Evolutionary conservation across 2,329 filamentous ascomycete genomes (phyloP).

Genomic region (Cadophora sp.): DNA sequence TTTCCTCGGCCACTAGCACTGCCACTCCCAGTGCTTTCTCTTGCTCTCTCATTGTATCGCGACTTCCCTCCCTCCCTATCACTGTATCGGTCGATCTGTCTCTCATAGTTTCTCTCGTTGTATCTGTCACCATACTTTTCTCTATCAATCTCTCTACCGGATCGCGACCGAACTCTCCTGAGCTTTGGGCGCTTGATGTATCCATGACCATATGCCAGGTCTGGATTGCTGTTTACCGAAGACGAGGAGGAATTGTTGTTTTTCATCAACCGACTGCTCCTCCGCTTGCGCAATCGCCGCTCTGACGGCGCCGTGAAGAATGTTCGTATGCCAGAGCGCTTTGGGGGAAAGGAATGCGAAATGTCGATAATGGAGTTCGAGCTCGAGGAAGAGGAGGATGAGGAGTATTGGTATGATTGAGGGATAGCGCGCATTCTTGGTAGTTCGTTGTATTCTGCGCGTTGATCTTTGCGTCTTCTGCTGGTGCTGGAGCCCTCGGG

Average conservation of each 20-base stretch:
- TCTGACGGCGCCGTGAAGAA: slow-evolving; percentile 70
- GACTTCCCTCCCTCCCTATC: slow-evolving; percentile 22
- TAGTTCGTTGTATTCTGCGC: slow-evolving; percentile 32
- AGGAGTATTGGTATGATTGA: slow-evolving; percentile 29
- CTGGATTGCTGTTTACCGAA: slow-evolving; percentile 63
- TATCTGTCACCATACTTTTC: slow-evolving; percentile 31
- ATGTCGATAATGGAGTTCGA: slow-evolving; percentile 62
- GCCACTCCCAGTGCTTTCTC: slow-evolving; percentile 30
- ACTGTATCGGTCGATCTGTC: slow-evolving; percentile 24
- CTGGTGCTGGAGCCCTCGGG: slow-evolving; percentile 31
- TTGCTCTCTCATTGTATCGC: slow-evolving; percentile 19
- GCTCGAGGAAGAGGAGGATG: slow-evolving; percentile 37
- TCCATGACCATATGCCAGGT: slow-evolving; percentile 71
- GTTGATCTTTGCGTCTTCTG: slow-evolving; percentile 26
- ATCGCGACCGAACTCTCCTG: slow-evolving; percentile 37
- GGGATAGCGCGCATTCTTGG: slow-evolving; percentile 32
- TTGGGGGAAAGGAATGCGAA: slow-evolving; percentile 59
- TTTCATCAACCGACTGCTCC: slow-evolving; percentile 59
- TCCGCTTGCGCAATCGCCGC: slow-evolving; percentile 53
- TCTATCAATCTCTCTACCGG: slow-evolving; percentile 40
- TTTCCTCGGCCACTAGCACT: slow-evolving; percentile 25
- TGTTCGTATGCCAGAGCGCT: slow-evolving; percentile 59
- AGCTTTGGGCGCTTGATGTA: slow-evolving; percentile 47
- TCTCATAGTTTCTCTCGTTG: slow-evolving; percentile 21
- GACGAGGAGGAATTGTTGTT: slow-evolving; percentile 69